Evolutionary conservation across 169 alveolate species (phyloP).

Genomic region (Besnoitia besnoiti): DNA sequence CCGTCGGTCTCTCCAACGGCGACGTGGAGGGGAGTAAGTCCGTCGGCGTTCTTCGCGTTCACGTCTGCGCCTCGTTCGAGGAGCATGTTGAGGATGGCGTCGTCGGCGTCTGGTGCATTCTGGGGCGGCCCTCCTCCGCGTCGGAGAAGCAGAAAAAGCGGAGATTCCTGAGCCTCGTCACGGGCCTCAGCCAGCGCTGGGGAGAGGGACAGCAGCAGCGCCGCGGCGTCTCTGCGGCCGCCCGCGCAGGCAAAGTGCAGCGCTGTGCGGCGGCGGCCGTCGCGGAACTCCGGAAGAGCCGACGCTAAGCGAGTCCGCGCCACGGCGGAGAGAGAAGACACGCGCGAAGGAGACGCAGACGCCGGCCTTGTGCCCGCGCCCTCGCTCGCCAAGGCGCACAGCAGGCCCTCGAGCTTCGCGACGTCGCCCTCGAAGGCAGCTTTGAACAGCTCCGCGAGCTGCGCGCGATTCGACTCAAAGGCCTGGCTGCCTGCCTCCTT

Average conservation of each 20-base stretch:
- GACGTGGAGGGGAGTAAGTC: not conserved
- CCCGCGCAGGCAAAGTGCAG: slow-evolving; percentile 37
- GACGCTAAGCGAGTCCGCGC: not conserved
- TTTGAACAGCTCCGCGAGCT: slow-evolving; percentile 2
- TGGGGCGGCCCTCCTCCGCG: not conserved
- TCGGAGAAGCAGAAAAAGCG: not conserved
- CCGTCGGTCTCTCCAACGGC: not conserved
- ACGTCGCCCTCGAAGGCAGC: slow-evolving; percentile 4
- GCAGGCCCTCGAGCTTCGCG: not conserved
- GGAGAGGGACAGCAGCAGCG: not conserved
- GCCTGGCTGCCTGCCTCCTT: not conserved
- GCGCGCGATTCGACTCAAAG: not conserved
- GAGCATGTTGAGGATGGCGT: not conserved
- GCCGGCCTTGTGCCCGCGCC: no score
- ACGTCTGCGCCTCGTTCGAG: not conserved
- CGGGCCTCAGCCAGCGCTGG: not conserved
- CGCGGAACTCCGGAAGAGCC: not conserved
- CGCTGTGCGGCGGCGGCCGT: not conserved
- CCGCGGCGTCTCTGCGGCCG: not conserved
- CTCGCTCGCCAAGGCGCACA: no score
- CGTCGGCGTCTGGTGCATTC: not conserved
- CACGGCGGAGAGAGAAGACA: not conserved
- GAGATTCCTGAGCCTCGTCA: not conserved
- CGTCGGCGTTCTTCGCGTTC: not conserved
- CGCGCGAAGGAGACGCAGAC: not conserved